These are phyloP conservation scores for Waltiozyma sp. DNA, from an alignment of 1,139 yeast species.

Conservation along the genomic window DNA sequence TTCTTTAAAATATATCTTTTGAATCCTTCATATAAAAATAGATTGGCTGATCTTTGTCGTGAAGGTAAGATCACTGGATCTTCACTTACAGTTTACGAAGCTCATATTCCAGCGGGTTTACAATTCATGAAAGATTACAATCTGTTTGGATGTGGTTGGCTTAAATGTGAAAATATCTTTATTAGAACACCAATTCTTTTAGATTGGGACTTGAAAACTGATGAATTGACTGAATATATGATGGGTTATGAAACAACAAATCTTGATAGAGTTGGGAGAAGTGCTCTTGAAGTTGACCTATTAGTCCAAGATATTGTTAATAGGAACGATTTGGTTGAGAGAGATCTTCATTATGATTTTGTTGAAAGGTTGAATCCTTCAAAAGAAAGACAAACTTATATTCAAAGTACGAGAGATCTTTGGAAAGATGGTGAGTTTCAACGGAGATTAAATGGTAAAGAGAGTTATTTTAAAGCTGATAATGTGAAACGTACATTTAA, in stretches of 20 bases:
- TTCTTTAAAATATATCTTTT: constrained; percentile 61
- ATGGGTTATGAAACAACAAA: constrained; percentile 12
- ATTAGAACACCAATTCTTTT: constrained; percentile 26
- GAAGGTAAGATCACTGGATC: constrained; percentile 32
- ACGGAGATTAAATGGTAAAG: constrained; percentile 31
- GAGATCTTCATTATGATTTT: constrained; percentile 42
- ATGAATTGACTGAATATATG: constrained; percentile 19
- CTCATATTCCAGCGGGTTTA: constrained; percentile 66
- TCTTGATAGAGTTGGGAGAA: constrained; percentile 40
- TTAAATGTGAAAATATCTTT: constrained; percentile 28
- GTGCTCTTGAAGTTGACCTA: constrained; percentile 61
- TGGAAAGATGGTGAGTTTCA: constrained; percentile 53
- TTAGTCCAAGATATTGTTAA: constrained; percentile 49
- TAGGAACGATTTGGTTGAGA: constrained; percentile 31
- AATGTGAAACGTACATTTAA: neutral
- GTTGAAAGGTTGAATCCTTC: constrained; percentile 22
- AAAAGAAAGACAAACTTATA: constrained; percentile 23
- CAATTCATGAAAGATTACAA: constrained; percentile 82
- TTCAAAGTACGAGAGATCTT: constrained; percentile 50
- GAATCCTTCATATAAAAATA: constrained; percentile 48
- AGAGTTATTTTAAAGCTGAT: constrained; percentile 18
- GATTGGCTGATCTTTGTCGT: constrained; percentile 51
- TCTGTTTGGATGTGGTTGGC: constrained; percentile 76
- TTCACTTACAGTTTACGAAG: constrained; percentile 47
- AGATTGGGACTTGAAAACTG: constrained; percentile 18